Percentiles rank a stretch among this genome's conserved stretches.
These are phyloP conservation scores for Breynia disticha DNA, from an alignment of 441 rosid genomes.

Conservation along the genomic window DNA sequence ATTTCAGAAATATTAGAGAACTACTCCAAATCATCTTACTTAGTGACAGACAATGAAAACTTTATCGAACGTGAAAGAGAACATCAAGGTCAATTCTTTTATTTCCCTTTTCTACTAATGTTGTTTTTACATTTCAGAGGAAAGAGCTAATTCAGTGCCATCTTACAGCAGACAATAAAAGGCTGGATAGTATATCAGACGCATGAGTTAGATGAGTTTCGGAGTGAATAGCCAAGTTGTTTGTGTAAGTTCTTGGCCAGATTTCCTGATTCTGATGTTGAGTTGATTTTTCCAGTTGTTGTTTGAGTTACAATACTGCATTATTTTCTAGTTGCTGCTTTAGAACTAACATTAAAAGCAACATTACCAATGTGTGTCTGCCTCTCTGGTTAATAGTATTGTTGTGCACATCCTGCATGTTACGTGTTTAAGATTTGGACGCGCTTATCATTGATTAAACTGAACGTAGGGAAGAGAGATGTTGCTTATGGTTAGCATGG, in stretches of 20 bases:
- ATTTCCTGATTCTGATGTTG: neutral
- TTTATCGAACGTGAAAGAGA: constrained; percentile 81
- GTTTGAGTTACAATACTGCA: neutral
- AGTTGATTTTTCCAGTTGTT: neutral
- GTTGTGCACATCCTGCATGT: no score
- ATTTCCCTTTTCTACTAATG: neutral
- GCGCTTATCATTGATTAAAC: no score
- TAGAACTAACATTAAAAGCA: no score
- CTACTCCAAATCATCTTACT: constrained; percentile 78
- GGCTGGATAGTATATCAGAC: constrained; percentile 81
- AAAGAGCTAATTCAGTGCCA: constrained; percentile 14
- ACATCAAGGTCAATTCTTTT: constrained; percentile 47
- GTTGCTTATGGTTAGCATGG: no score
- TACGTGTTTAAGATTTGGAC: no score
- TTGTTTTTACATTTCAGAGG: constrained; percentile 1
- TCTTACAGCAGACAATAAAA: constrained; percentile 55
- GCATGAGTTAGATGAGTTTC: constrained; percentile 69
- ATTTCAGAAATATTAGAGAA: constrained; percentile 66
- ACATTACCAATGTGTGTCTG: no score
- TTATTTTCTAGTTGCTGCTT: no score
- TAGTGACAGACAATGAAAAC: constrained; percentile 48
- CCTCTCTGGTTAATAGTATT: no score
- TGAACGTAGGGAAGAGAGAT: no score
- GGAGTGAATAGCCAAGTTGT: constrained; percentile 41
- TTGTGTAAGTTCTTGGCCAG: constrained; percentile 17